Evolutionary conservation across 2,329 filamentous ascomycete species (phyloP).

Genomic region (Sarocladium brachiariae): DNA sequence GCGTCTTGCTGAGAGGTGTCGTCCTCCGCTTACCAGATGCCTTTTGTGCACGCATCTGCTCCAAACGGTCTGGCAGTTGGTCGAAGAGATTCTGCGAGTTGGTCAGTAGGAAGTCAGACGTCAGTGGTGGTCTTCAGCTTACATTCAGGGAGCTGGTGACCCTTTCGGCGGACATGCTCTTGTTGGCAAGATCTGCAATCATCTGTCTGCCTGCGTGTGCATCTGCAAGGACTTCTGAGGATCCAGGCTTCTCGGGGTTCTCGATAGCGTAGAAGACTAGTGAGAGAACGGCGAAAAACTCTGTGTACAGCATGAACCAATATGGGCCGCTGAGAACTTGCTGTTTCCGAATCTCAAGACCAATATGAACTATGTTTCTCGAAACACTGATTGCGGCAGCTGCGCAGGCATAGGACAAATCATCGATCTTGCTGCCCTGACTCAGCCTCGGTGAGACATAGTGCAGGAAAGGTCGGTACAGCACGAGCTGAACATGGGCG

Average conservation of each 20-base stretch:
- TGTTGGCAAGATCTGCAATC: slow-evolving; percentile 69
- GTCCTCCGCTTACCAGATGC: slow-evolving; percentile 49
- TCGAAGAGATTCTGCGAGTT: slow-evolving; percentile 66
- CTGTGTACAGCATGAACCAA: slow-evolving; percentile 82
- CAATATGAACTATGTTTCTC: slow-evolving; percentile 72
- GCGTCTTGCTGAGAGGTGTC: slow-evolving; percentile 33
- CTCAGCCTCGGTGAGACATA: slow-evolving; percentile 64
- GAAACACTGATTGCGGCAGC: slow-evolving; percentile 56
- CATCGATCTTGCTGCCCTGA: slow-evolving; percentile 55
- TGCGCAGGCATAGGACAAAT: slow-evolving; percentile 70
- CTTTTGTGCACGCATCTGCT: slow-evolving; percentile 36
- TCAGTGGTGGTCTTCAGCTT: slow-evolving; percentile 18
- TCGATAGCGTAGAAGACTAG: slow-evolving; percentile 75
- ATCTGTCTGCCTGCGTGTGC: slow-evolving; percentile 79
- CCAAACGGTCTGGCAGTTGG: slow-evolving; percentile 67
- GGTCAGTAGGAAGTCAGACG: slow-evolving; percentile 8
- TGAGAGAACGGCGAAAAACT: slow-evolving; percentile 74
- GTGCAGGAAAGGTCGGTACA: slow-evolving; percentile 78
- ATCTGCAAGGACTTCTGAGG: slow-evolving; percentile 76
- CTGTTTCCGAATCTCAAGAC: slow-evolving; percentile 68
- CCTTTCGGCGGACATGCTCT: slow-evolving; percentile 82
- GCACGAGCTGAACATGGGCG: slow-evolving; percentile 73
- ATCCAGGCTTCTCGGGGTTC: slow-evolving; percentile 67
- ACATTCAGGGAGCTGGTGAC: slow-evolving; percentile 74
- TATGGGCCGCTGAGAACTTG: slow-evolving; percentile 72